Evolutionary conservation across 768 basidiomycete genomes (phyloP), one percentile per base, ranked within the genome.

Genomic region (Pleurotus cornucopiae): DNA sequence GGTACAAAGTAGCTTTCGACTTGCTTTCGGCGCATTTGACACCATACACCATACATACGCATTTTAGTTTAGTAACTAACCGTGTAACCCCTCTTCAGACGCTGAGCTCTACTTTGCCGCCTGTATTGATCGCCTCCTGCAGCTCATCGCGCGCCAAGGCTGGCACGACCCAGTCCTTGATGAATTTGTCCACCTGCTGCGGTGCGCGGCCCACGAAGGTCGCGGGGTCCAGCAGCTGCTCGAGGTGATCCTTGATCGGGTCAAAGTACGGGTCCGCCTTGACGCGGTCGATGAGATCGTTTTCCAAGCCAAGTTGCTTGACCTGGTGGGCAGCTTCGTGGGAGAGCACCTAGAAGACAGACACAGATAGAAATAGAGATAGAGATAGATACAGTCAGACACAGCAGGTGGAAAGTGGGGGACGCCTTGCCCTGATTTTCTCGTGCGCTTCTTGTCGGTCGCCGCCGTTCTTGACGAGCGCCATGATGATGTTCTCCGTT

Each of bases 401-500:
- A 48, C 25, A 16, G 23, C 23, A n/a, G 4, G 7, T 16, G 43
- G 57, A 49, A 58, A 49, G 39, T 30, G 40, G 46, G 49, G 48
- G 12, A 44, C 6, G 57, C 20, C 77, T 58, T 60, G 90, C 90
- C 57, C 96, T 77, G 66, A 98, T 94, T 73, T 91, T 89, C 73
- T 98, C 97, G 68, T 98, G 97, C 6, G 93, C 93, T 71, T 93
- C 94, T 68, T 98, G 97, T 34, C 97, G 82, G 71, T 98, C 95
- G 1, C 95, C 96, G 18, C 93, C 93, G 48, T 83, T 85, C 72
- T 91, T 97, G 60, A 98, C 97, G 43, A 99, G 84, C 1, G 94
- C 94, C 97, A 99, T 98, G 73, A 98, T 98, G 72, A 99, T 82
- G 70, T 99, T 99, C 72, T 99, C 97, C 1, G 97, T 99, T 3